Percentiles rank a stretch among this genome's conserved stretches.
Evolutionary conservation across 805 yeast genomes (phyloP).

Genomic region (Candida tallmaniae): DNA sequence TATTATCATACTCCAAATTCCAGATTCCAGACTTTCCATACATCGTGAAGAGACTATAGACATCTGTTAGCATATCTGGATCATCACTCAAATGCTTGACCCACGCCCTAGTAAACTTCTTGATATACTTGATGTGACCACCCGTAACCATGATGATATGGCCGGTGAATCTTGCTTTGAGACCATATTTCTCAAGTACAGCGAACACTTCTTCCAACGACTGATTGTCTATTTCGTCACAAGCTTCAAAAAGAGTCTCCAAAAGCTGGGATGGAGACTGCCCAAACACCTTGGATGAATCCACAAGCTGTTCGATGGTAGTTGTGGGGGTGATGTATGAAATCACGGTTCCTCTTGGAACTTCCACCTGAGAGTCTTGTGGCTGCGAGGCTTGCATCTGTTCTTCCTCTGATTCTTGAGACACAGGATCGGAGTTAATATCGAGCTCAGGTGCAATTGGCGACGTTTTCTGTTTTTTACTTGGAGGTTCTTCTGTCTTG

Average conservation of each 20-base stretch:
- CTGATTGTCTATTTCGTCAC: neutral
- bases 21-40: constrained; percentile 11
- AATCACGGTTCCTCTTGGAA: no score
- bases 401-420: no score
- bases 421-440: constrained; percentile 1
- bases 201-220: constrained; percentile 5
- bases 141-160: constrained; percentile 15
- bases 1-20: constrained; percentile 12
- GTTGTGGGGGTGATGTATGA: neutral
- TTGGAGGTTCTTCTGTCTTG: no score
- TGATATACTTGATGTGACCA: constrained; percentile 12
- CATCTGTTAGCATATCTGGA: neutral
- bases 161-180: constrained; percentile 12
- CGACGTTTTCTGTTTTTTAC: constrained; percentile 17
- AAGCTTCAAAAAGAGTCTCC: neutral
- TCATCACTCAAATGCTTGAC: constrained; percentile 1
- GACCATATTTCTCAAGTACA: constrained; percentile 13
- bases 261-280: neutral
- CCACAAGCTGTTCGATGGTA: constrained; percentile 1
- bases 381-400: no score
- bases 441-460: neutral
- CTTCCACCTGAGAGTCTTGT: no score
- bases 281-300: neutral
- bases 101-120: constrained; percentile 11
- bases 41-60: constrained; percentile 6